These are phyloP conservation scores for Hydrangea macrophylla DNA, from an alignment of 148 eudicot species.

Conservation along the genomic window DNA sequence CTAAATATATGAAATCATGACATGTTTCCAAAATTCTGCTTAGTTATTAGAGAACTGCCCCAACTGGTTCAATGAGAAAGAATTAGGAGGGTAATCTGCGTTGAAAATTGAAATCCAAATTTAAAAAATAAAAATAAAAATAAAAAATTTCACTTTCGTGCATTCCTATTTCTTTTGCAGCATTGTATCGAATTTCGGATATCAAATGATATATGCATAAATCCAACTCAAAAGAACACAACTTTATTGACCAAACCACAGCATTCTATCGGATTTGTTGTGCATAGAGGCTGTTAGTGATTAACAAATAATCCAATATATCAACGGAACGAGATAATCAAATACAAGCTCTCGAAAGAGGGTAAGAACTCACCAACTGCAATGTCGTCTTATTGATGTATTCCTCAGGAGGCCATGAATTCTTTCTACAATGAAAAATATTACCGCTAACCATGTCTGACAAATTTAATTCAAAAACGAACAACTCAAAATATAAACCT, in stretches of 20 bases:
- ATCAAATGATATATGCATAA: too few relatives aligned
- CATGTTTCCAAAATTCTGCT: background rate
- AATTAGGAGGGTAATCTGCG: too few relatives aligned
- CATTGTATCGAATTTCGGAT: too few relatives aligned
- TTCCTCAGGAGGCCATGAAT: constrained; percentile 94
- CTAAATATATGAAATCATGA: too few relatives aligned
- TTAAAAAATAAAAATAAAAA: too few relatives aligned
- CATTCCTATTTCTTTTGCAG: too few relatives aligned
- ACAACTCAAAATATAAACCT: background rate
- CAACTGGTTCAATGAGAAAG: background rate
- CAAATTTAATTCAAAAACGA: background rate
- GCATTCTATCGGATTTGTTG: too few relatives aligned
- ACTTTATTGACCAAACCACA: background rate
- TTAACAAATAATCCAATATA: too few relatives aligned
- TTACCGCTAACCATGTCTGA: constrained; percentile 68
- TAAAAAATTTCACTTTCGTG: too few relatives aligned
- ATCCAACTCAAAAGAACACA: background rate
- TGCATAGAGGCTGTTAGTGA: too few relatives aligned
- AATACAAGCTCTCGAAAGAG: background rate
- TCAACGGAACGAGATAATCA: too few relatives aligned
- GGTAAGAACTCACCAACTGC: constrained; percentile 59
- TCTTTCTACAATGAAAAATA: constrained; percentile 73
- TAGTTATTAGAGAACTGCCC: background rate
- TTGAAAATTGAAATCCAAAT: too few relatives aligned
- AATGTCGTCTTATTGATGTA: constrained; percentile 64